Evolutionary conservation across 75 land plant genomes (phyloP).

Genomic region (Sequoia sempervirens): DNA sequence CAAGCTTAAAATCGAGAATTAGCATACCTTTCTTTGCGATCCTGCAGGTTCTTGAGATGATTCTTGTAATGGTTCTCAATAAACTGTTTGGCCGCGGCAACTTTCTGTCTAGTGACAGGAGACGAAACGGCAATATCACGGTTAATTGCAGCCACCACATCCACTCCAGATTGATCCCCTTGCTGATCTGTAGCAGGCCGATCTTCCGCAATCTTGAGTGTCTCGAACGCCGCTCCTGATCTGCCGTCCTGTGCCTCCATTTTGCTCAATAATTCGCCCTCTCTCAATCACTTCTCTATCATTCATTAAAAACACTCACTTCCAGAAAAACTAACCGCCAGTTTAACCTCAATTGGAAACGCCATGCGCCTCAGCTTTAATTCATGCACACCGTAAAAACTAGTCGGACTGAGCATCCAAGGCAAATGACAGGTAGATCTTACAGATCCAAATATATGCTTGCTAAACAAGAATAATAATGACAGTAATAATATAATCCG

Average conservation of each 20-base stretch:
- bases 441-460: not conserved
- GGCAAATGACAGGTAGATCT: not conserved
- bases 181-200: slow-evolving; percentile 6
- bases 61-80: slow-evolving; percentile 65
- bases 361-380: not conserved
- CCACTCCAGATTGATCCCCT: slow-evolving; percentile 8
- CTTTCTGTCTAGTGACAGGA: slow-evolving; percentile 60
- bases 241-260: slow-evolving; percentile 22
- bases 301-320: not conserved
- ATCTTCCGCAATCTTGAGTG: slow-evolving; percentile 23
- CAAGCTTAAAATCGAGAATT: not conserved
- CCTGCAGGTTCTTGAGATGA: slow-evolving; percentile 59
- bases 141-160: not conserved
- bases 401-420: not conserved
- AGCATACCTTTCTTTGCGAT: slow-evolving; percentile 58
- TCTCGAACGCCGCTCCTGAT: slow-evolving; percentile 20
- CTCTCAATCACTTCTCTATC: not conserved
- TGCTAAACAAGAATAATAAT: not conserved
- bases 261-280: not conserved
- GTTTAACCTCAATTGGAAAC: not conserved
- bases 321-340: not conserved
- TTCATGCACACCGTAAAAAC: not conserved
- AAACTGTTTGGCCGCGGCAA: slow-evolving; percentile 62
- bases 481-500: not conserved
- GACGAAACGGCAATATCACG: slow-evolving; percentile 40